A percentile compares a stretch with the other conserved stretches of the same genome.
Conservation (phyloP, 441 rosid species). For the Pelargonium cotyledonis region DNA sequence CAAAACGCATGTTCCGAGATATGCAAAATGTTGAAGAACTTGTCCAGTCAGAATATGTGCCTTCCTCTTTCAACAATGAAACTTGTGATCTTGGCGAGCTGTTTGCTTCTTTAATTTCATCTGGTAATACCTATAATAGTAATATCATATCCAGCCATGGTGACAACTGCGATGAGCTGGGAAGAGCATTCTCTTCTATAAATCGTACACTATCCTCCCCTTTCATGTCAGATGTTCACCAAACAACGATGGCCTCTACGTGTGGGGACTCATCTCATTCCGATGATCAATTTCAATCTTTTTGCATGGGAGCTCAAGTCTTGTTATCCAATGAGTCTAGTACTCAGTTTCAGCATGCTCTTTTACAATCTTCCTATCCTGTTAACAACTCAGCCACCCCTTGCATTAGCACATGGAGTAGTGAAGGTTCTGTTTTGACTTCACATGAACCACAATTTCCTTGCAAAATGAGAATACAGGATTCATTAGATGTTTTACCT, state of each 20-base stretch:
- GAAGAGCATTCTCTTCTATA: conserved; percentile 30
- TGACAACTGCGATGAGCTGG: conserved; percentile 35
- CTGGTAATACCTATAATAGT: conserved; percentile 19
- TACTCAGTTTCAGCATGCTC: conserved; percentile 19
- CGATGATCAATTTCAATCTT: conserved; percentile 15
- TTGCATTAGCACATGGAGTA: conserved; percentile 39
- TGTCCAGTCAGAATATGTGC: conserved; percentile 18
- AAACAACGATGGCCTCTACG: conserved; percentile 22
- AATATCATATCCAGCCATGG: conserved; percentile 34
- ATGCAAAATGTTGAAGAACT: conserved; percentile 15
- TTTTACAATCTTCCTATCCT: conserved; percentile 18
- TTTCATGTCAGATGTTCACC: conserved; percentile 29
- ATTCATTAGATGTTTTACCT: conserved; percentile 17
- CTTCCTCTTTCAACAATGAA: conserved; percentile 34
- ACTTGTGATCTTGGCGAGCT: conserved; percentile 39
- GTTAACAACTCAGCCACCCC: conserved; percentile 19
- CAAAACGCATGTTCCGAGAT: conserved; percentile 37
- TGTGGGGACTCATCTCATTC: conserved; percentile 24
- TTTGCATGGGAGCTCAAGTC: conserved; percentile 27
- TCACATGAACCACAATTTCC: conserved; percentile 31
- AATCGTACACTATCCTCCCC: conserved; percentile 22
- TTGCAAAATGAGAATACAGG: conserved; percentile 21
- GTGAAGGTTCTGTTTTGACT: conserved; percentile 43
- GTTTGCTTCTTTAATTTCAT: conserved; percentile 44
- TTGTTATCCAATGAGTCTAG: conserved; percentile 12